Evolutionary conservation across 1,284 basidiomycete species (phyloP), one percentile per base, ranked within the genome.

Genomic region (Taiwanofungus camphoratus): DNA sequence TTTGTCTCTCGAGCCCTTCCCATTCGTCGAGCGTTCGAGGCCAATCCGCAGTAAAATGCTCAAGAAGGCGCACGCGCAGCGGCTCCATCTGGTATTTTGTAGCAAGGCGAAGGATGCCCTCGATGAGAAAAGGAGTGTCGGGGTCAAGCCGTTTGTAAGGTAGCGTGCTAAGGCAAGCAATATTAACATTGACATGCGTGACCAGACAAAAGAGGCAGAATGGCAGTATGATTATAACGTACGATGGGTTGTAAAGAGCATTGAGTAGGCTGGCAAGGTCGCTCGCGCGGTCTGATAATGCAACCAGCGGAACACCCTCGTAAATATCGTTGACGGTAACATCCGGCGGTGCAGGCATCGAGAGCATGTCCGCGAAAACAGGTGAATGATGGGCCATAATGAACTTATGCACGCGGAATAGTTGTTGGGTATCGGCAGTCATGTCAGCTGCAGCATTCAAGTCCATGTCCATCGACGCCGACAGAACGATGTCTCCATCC

Each of bases 351-450:
- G 41, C 12, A 12, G 77, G 77, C 9, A 84, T 60, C 4, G 75
- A 70, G 56, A 85, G 79, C 70, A 86, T 70, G 54, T 85, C 80
- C 29, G 69, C 68, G 52, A 86, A 84, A 50, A 77, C 74, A 12
- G 67, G 60, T 2, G 82, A 85, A 57, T 81, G 80, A 4, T 81
- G 71, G 22, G 75, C 67, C 6, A 86, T 67, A 49, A 81, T 66
- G 9, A 78, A 79, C 54, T 76, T 77, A 61, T 86, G 83, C 0
- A 86, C 79, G 34, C 76, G 74, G 61, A 85, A 86, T 18, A 82
- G 59, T 12, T 41, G 40, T 7, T 35, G 18, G 33, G 22, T 22
- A n/a, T 19, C 21, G 13, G 11, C 29, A 18, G 42, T 3, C 13
- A 32, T 16, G 26, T 27, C 26, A 13, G 16, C 5, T 5, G 9